Percentiles rank a stretch among this genome's conserved stretches.
Evolutionary conservation across 1,284 basidiomycete species (phyloP).

Genomic region (Heterobasidion occidentale): DNA sequence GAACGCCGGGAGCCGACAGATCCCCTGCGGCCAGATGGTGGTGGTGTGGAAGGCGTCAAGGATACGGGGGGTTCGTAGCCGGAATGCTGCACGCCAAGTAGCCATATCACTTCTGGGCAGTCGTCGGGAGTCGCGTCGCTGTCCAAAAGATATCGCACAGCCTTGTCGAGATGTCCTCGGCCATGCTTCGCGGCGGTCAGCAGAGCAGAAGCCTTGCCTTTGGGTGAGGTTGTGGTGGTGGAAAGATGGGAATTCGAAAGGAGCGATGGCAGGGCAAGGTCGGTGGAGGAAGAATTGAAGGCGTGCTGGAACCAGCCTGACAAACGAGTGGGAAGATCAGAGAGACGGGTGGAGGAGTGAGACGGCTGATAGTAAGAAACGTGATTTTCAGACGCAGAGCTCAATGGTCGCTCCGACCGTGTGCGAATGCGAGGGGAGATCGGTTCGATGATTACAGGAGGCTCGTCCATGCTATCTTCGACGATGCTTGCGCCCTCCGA

Average conservation of each 20-base stretch:
- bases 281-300: constrained; percentile 59
- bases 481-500: constrained; percentile 21
- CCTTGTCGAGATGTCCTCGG: constrained; percentile 69
- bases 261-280: constrained; percentile 57
- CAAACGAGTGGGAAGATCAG: constrained; percentile 53
- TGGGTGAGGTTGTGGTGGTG: constrained; percentile 29
- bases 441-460: constrained; percentile 46
- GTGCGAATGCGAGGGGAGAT: constrained; percentile 32
- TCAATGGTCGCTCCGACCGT: constrained; percentile 39
- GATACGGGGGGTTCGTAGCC: constrained; percentile 54
- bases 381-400: constrained; percentile 34
- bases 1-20: constrained; percentile 32
- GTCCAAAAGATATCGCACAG: constrained; percentile 78
- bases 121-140: constrained; percentile 77
- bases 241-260: constrained; percentile 36
- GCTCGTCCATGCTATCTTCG: constrained; percentile 28
- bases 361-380: constrained; percentile 28
- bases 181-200: constrained; percentile 63
- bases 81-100: constrained; percentile 74
- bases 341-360: constrained; percentile 26
- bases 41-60: constrained; percentile 20
- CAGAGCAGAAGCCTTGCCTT: constrained; percentile 40
- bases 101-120: constrained; percentile 75
- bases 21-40: constrained; percentile 21
- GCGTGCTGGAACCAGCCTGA: constrained; percentile 76